Base-by-base conservation (phyloP, 768 basidiomycete genomes). In the Megacollybia marginata region DNA sequence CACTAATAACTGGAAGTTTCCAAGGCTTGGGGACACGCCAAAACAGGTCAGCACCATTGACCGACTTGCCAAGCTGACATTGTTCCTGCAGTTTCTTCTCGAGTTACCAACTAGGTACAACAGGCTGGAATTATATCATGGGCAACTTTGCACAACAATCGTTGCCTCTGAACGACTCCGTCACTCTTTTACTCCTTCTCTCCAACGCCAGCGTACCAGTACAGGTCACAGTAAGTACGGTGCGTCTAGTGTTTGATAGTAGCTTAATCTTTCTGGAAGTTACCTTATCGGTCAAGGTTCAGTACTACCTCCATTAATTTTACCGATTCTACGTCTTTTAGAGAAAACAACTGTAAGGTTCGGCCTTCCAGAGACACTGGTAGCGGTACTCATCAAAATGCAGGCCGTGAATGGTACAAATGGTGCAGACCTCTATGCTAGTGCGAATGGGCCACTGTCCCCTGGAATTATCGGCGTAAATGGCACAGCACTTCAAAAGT, bases 201-300 rank as follows among this genome's bases (percentile, higher is more conserved):
- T 58, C 68, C 40, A 69, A 71, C 47, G 65, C 61, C 43, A 68
- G 56, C 16, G 33, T 44, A 9, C 65, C 63, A 16, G 74, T 77
- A 34, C 76, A 69, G 4, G 61, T 82, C 54, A 70, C 68, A 1
- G 79, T 78, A 40, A 46, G 71, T 60, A 28, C 42, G 31, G 12
- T 16, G 42, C 20, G 5, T 32, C 46, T 12, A 47, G 12, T 33
- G 2, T 45, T n/a, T 23, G 23, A 28, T 40, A n/a, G n/a, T 44
- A 19, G 31, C 12, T 16, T 18, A 2, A 34, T 10, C 35, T 40
- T 16, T 23, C 31, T 9, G 46, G 8, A 42, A 82, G 79, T 60
- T 82, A 47, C 80, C 81, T 11, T 83, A 79, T 60, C 75, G 76
- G 34, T 80, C 79, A 4, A 72, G 77, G 38, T 69, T 81, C 52